Evolutionary conservation across 352 stramenopile species (phyloP).

Genomic region (Phytophthora sansomeana): DNA sequence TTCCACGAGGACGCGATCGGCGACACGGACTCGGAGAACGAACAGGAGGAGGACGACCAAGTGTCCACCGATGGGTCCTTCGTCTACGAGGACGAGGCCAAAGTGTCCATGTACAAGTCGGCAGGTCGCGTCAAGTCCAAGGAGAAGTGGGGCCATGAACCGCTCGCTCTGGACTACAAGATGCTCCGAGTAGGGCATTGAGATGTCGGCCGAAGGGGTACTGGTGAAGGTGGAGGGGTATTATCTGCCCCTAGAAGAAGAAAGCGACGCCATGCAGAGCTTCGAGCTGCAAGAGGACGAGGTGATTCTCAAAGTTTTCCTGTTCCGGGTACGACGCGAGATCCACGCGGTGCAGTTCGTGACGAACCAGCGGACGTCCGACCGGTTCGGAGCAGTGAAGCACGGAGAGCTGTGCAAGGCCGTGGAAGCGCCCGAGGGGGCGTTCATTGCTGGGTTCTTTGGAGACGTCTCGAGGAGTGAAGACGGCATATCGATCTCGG

Average conservation of each 20-base stretch:
- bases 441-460: slow-evolving; percentile 41
- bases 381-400: slow-evolving; percentile 27
- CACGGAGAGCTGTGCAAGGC: slow-evolving; percentile 42
- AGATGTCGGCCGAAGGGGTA: slow-evolving; percentile 11
- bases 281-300: slow-evolving; percentile 29
- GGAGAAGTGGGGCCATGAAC: slow-evolving; percentile 33
- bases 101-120: slow-evolving; percentile 25
- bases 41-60: slow-evolving; percentile 36
- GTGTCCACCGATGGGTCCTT: slow-evolving; percentile 29
- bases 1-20: slow-evolving; percentile 44
- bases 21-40: slow-evolving; percentile 36
- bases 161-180: slow-evolving; percentile 17
- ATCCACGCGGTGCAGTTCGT: slow-evolving; percentile 45
- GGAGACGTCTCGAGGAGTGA: slow-evolving; percentile 27
- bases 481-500: slow-evolving; percentile 34
- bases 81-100: slow-evolving; percentile 30
- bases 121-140: slow-evolving; percentile 29
- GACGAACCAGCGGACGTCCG: slow-evolving; percentile 31
- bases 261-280: neutral
- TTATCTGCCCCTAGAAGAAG: slow-evolving; percentile 9
- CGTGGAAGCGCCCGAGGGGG: slow-evolving; percentile 35
- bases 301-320: slow-evolving; percentile 33
- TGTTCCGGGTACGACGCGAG: slow-evolving; percentile 37
- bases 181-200: slow-evolving; percentile 25
- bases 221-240: slow-evolving; percentile 33